phyloP scores from a whole-genome alignment of 1,284 basidiomycete genomes.

The Ustilago crameri region DNA sequence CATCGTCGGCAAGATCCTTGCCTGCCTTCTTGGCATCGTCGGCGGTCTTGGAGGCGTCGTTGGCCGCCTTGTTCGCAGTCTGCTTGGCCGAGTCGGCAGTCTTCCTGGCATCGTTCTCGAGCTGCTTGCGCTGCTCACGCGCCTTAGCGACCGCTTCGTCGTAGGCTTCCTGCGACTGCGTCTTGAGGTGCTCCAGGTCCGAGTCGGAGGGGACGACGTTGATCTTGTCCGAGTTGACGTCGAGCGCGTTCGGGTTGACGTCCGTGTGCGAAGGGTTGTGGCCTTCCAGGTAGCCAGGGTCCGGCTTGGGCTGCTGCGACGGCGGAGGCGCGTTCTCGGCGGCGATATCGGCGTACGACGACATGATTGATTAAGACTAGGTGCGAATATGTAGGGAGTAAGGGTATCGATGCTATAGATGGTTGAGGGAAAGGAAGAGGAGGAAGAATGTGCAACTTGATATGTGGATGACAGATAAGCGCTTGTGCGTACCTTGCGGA shows the following conservation, averaged over 20 bases:
- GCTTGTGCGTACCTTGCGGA: neutral
- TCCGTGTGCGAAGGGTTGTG: slow-evolving; percentile 9
- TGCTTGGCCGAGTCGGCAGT: slow-evolving; percentile 30
- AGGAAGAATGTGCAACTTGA: neutral
- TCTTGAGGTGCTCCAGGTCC: slow-evolving; percentile 57
- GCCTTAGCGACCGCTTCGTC: slow-evolving; percentile 42
- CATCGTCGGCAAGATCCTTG: slow-evolving; percentile 30
- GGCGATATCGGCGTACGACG: slow-evolving; percentile 55
- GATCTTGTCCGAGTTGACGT: slow-evolving; percentile 56
- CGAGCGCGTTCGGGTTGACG: slow-evolving; percentile 21
- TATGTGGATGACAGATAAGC: neutral
- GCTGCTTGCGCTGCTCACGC: slow-evolving; percentile 42
- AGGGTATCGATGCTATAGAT: neutral
- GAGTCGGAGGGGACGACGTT: slow-evolving; percentile 51
- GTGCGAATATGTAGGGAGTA: neutral
- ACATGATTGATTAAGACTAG: slow-evolving; percentile 11
- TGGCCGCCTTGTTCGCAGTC: slow-evolving; percentile 16
- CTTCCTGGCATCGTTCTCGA: slow-evolving; percentile 42
- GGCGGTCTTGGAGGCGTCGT: slow-evolving; percentile 33
- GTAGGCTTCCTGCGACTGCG: slow-evolving; percentile 51
- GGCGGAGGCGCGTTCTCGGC: slow-evolving; percentile 50
- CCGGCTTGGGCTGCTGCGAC: slow-evolving; percentile 51
- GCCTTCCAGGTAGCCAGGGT: slow-evolving; percentile 51
- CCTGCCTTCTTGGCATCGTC: slow-evolving; percentile 45
- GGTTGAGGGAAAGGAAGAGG: neutral